Conservation (phyloP, 192 early-diverging fungal genomes). For the Linnemannia schmuckeri region DNA sequence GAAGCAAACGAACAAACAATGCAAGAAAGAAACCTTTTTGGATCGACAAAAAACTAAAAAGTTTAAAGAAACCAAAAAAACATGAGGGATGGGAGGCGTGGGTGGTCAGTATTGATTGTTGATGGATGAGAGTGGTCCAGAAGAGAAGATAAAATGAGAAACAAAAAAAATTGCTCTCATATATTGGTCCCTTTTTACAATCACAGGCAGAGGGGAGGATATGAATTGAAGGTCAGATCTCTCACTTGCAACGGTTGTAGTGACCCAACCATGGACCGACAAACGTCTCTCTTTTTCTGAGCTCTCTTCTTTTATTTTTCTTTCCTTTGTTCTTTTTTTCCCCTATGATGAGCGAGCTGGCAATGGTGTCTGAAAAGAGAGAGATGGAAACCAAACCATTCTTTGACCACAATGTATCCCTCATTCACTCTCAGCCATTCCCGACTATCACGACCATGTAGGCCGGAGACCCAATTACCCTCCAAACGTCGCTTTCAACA, state of each 20-base stretch:
- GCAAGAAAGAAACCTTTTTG: background rate
- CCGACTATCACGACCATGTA: background rate
- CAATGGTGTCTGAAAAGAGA: background rate
- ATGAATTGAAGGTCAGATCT: background rate
- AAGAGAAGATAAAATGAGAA: background rate
- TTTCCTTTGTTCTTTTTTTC: background rate
- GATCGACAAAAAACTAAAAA: conserved; percentile 1
- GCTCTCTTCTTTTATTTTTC: background rate
- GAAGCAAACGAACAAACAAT: background rate
- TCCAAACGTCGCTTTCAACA: background rate
- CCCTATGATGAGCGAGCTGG: background rate
- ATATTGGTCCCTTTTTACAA: background rate
- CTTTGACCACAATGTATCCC: background rate
- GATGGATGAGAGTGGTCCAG: background rate
- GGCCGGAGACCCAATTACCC: background rate
- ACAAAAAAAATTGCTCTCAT: background rate
- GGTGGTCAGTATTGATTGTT: background rate
- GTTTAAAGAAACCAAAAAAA: background rate
- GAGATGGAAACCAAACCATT: background rate
- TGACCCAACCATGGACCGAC: background rate
- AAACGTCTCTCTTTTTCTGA: background rate
- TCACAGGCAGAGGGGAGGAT: background rate
- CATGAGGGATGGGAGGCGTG: background rate
- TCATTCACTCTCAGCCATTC: background rate
- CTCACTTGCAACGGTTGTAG: background rate